phyloP scores from a whole-genome alignment of 805 yeast species.

The Teunomyces barrocoloradensis region DNA sequence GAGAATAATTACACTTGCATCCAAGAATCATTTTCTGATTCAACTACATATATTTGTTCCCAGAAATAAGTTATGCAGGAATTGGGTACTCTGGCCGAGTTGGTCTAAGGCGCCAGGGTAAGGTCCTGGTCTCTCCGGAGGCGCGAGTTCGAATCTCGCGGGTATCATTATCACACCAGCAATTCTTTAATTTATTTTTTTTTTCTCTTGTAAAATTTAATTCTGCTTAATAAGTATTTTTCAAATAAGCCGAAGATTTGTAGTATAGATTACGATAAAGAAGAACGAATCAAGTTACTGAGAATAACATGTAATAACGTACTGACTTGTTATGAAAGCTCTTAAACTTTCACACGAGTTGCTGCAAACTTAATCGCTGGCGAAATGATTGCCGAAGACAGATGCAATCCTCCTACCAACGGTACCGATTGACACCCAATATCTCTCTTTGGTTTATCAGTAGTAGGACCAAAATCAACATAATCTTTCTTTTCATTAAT shows the following conservation, averaged over 20 bases:
- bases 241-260: too few species aligned
- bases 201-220: too few species aligned
- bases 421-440: constrained; percentile 37
- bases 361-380: constrained; percentile 1
- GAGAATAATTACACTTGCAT: too few species aligned
- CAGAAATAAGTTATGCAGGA: constrained; percentile 7
- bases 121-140: constrained; percentile 23
- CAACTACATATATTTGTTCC: background rate
- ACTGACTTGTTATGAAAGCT: background rate
- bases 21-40: too few species aligned
- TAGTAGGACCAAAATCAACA: constrained; percentile 47
- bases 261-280: too few species aligned
- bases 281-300: too few species aligned
- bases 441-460: constrained; percentile 40
- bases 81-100: constrained; percentile 22
- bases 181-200: constrained; percentile 7
- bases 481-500: constrained; percentile 33
- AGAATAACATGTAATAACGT: too few species aligned
- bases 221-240: too few species aligned
- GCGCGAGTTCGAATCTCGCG: constrained; percentile 22
- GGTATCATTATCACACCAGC: constrained; percentile 20
- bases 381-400: background rate
- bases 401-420: constrained; percentile 26
- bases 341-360: background rate
- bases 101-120: constrained; percentile 23